These are phyloP conservation scores for Physcomitrellopsis africana DNA, from an alignment of 225 moss, liverwort and hornwort genomes.

Conservation along the genomic window DNA sequence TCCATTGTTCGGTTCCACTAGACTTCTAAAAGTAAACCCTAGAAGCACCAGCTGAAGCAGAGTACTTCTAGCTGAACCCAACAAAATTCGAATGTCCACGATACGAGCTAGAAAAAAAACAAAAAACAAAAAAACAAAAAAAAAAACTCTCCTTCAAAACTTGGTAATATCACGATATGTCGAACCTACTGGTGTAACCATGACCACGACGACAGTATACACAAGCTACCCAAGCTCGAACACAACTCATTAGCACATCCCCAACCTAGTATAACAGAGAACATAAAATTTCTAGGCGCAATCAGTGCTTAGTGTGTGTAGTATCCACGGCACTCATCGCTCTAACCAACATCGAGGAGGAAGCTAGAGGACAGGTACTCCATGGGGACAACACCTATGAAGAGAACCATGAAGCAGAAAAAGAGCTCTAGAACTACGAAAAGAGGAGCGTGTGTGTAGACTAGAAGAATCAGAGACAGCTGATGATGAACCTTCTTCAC, in stretches of 20 bases:
- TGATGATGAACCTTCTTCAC: constrained; percentile 15
- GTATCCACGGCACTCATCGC: background rate
- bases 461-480: constrained; percentile 13
- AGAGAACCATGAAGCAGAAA: background rate
- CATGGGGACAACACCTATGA: background rate
- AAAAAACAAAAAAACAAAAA: too few species aligned
- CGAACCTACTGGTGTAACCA: background rate
- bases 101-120: too few species aligned
- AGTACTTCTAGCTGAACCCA: background rate
- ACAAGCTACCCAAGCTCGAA: background rate
- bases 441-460: constrained; percentile 15
- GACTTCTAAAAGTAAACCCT: constrained; percentile 36
- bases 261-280: constrained; percentile 11
- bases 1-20: background rate
- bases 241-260: background rate
- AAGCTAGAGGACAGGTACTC: constrained; percentile 20
- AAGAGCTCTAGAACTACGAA: background rate
- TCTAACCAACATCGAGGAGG: constrained; percentile 16
- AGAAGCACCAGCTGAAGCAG: constrained; percentile 10
- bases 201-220: background rate
- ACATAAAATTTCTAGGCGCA: constrained; percentile 1
- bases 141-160: constrained; percentile 3
- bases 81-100: too few species aligned
- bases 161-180: background rate
- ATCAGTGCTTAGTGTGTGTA: constrained; percentile 4